Conservation (phyloP, 805 yeast genomes). For the Kodamaea nitidulidarum region DNA sequence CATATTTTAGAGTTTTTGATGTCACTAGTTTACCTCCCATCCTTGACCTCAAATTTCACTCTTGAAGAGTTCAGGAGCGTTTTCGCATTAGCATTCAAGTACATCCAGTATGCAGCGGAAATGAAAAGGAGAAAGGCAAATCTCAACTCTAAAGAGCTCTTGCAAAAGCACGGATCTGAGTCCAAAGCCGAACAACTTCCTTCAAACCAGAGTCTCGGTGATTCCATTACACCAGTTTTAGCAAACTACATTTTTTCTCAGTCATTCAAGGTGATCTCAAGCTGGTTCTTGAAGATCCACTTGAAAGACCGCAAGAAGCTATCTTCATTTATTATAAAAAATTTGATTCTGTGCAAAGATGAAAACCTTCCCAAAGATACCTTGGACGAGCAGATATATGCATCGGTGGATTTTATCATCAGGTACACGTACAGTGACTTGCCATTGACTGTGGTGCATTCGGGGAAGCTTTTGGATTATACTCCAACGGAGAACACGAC, state of each 20-base stretch:
- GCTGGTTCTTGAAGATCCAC: slow-evolving; percentile 67
- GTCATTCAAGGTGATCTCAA: slow-evolving; percentile 64
- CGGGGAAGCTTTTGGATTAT: slow-evolving; percentile 1
- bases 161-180: slow-evolving; percentile 42
- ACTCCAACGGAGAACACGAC: slow-evolving; percentile 11
- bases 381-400: slow-evolving; percentile 52
- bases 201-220: slow-evolving; percentile 44
- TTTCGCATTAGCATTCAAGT: slow-evolving; percentile 78
- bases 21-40: slow-evolving; percentile 62
- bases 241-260: slow-evolving; percentile 58
- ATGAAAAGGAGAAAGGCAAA: slow-evolving; percentile 23
- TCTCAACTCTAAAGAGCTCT: slow-evolving; percentile 12
- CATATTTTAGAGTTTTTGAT: slow-evolving; percentile 73
- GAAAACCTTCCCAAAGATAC: not conserved
- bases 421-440: slow-evolving; percentile 64
- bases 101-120: slow-evolving; percentile 68
- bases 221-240: slow-evolving; percentile 42
- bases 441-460: slow-evolving; percentile 44
- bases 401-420: slow-evolving; percentile 62
- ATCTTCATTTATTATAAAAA: slow-evolving; percentile 60
- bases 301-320: slow-evolving; percentile 54
- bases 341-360: slow-evolving; percentile 32
- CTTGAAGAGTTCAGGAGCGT: slow-evolving; percentile 74
- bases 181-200: slow-evolving; percentile 51
- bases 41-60: slow-evolving; percentile 66